phyloP scores from a whole-genome alignment of 108 stramenopile species.

The Schizochytrium sp. region DNA sequence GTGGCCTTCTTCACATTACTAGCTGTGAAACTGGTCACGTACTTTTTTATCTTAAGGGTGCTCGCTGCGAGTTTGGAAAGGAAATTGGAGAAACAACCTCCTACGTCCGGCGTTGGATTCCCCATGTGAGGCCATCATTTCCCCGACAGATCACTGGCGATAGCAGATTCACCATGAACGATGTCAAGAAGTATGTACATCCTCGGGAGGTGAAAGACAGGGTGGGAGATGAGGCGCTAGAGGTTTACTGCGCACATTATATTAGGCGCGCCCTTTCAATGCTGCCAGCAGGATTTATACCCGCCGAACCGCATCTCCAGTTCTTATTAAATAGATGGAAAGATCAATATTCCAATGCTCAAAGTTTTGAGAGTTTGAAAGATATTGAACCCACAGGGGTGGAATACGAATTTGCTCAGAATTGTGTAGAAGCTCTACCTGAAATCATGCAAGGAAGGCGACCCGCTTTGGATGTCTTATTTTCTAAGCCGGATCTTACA shows the following conservation, averaged over 20 bases:
- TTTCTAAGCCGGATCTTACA: not conserved
- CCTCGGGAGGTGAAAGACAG: not conserved
- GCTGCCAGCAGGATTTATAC: not conserved
- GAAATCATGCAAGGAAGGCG: not conserved
- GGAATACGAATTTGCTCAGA: constrained; percentile 7
- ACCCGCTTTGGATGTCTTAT: constrained; percentile 37
- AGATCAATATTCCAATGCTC: not conserved
- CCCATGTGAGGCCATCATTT: not conserved
- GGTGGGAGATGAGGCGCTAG: not conserved
- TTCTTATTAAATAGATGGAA: not conserved
- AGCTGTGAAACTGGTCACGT: not conserved
- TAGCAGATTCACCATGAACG: no score
- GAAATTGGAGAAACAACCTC: not conserved
- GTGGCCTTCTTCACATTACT: not conserved
- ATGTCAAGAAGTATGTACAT: not conserved
- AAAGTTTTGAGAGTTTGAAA: not conserved
- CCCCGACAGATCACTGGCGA: not conserved
- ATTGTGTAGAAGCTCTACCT: constrained; percentile 2
- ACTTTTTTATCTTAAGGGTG: not conserved
- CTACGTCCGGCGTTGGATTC: not conserved
- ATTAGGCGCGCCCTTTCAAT: not conserved
- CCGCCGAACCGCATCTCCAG: constrained; percentile 1
- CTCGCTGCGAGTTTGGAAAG: not conserved
- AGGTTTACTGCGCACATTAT: constrained; percentile 20
- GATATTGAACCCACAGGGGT: not conserved